Evolutionary conservation across 1,284 basidiomycete genomes (phyloP), one percentile per base, ranked within the genome.

Genomic region (Moesziomyces parantarcticus): DNA sequence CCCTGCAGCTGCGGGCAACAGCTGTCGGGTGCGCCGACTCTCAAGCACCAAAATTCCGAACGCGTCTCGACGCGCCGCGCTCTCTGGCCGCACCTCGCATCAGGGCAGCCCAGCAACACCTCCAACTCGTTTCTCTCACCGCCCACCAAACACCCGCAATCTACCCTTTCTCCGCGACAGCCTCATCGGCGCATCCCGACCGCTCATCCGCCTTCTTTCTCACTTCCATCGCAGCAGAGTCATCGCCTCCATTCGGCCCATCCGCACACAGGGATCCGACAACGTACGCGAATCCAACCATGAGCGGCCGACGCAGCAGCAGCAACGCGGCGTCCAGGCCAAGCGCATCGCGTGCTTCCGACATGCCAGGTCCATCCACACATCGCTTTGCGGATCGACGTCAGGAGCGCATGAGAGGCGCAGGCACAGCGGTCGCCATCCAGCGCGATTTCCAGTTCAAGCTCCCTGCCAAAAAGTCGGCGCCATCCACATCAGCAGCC

Each of bases 371-470:
- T 6, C 49, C 68, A 29, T 67, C 73, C 4, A 41, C 56, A 6
- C 50, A 68, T 51, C 62, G 68, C 6, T 75, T 75, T 45, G 69
- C 70, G 9, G 64, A 75, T 3, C 50, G 73, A 25, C 46, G 73
- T 18, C 73, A 75, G 36, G 61, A 75, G 26, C 68, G 73, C 16
- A 75, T 75, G 73, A 52, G 73, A 50, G 73, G 73, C 34, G 73
- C 73, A 23, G 73, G 73, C 25, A 74, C 65, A 1, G 58, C 59
- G 18, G 58, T 68, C 14, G 71, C 71, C 10, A 74, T 74, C 36
- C 71, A 74, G 20, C 45, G 65, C 45, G 66, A 69, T n/a, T 74
- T 74, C 25, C 66, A 65, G 34, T 74, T 74, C 50, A 65, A 74
- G 55, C 52, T 69, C 14, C 71, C 71, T 2, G 22, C 55, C 3